phyloP scores from a whole-genome alignment of 345 rosid genomes.

The Xanthoceras sorbifolium region DNA sequence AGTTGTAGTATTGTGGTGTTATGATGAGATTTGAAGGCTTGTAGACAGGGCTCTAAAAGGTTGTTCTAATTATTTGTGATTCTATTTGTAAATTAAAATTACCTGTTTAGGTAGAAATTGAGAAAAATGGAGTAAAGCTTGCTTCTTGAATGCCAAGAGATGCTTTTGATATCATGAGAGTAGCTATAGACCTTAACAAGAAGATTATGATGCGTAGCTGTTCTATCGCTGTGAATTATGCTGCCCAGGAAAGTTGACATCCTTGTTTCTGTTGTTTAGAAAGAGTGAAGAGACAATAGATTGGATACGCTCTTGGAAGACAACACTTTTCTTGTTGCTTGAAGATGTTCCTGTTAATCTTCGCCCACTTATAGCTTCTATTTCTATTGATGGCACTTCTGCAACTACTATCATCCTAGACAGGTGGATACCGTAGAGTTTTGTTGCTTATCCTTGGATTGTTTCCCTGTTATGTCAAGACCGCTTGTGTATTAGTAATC shows the following conservation, averaged over 20 bases:
- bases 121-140: not conserved
- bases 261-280: conserved; percentile 64
- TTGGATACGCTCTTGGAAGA: conserved; percentile 79
- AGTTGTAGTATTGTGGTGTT: not conserved
- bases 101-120: not conserved
- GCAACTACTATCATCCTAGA: conserved; percentile 83
- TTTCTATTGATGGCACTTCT: conserved; percentile 91
- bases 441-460: not conserved
- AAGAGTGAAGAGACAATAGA: conserved; percentile 68
- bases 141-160: not conserved
- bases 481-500: not conserved
- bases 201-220: conserved; percentile 3
- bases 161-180: not conserved
- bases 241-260: conserved; percentile 21
- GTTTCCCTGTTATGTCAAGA: not conserved
- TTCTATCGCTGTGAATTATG: not conserved
- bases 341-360: conserved; percentile 67
- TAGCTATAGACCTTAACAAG: not conserved
- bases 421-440: conserved; percentile 42
- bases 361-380: conserved; percentile 59
- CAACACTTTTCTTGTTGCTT: conserved; percentile 62
- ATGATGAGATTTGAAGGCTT: not conserved
- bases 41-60: not conserved
- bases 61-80: not conserved
- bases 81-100: not conserved